Evolutionary conservation across 83 land plant species (phyloP).

Genomic region (Picea abies): DNA sequence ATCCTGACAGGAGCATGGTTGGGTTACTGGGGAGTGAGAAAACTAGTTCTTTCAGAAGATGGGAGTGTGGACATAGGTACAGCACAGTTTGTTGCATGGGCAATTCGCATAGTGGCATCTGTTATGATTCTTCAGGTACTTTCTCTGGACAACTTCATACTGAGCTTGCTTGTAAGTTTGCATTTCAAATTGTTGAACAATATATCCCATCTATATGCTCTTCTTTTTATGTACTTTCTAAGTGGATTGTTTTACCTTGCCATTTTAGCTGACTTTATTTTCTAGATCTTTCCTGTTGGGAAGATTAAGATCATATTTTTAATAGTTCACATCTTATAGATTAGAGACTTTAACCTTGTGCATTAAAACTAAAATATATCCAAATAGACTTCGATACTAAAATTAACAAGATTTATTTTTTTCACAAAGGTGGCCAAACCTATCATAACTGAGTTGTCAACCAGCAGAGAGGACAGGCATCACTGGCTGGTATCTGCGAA

Average conservation of each 20-base stretch:
- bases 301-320: neutral
- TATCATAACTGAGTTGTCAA: too few relatives aligned
- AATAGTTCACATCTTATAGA: too few relatives aligned
- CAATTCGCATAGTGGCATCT: slow-evolving; percentile 68
- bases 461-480: too few relatives aligned
- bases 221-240: neutral
- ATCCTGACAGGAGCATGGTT: slow-evolving; percentile 91
- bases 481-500: too few relatives aligned
- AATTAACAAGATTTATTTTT: too few relatives aligned
- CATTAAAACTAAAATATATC: too few relatives aligned
- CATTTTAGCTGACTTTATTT: neutral
- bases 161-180: neutral
- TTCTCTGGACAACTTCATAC: neutral
- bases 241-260: neutral
- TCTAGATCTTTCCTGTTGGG: neutral
- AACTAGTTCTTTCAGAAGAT: slow-evolving; percentile 78
- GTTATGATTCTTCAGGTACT: slow-evolving; percentile 86
- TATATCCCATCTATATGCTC: neutral
- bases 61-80: slow-evolving; percentile 77
- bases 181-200: neutral
- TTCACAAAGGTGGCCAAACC: neutral
- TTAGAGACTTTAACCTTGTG: too few relatives aligned
- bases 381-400: too few relatives aligned
- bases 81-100: slow-evolving; percentile 76
- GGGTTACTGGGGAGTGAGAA: slow-evolving; percentile 93